These are phyloP conservation scores for Trichosporon asahii DNA, from an alignment of 1,284 basidiomycete genomes.

Conservation along the genomic window DNA sequence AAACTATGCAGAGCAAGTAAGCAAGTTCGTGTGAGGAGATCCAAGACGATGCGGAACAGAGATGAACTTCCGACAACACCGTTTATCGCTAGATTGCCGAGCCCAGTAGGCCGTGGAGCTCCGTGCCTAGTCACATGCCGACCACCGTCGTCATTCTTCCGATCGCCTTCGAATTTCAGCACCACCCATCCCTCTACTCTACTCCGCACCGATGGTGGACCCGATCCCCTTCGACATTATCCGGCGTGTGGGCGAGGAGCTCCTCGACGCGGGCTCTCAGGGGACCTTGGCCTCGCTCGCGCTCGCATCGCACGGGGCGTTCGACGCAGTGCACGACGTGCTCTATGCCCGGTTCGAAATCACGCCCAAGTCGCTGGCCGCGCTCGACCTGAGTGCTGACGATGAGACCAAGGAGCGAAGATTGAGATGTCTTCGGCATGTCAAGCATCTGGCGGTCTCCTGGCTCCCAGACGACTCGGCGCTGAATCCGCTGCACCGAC, in stretches of 20 bases:
- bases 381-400: background rate
- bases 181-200: background rate
- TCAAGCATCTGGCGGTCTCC: background rate
- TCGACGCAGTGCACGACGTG: conserved; percentile 25
- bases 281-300: conserved; percentile 24
- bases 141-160: background rate
- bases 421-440: background rate
- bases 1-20: too few species aligned
- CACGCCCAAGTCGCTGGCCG: background rate
- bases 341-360: conserved; percentile 24
- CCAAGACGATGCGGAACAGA: background rate
- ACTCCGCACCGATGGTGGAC: background rate
- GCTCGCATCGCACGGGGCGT: conserved; percentile 21
- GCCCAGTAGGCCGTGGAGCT: background rate
- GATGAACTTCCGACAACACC: background rate
- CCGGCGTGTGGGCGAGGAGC: conserved; percentile 25
- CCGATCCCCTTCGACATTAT: conserved; percentile 25
- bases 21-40: background rate
- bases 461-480: conserved; percentile 11
- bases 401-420: background rate
- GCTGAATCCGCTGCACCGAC: background rate
- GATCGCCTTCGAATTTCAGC: background rate
- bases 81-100: background rate
- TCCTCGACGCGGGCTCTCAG: conserved; percentile 10
- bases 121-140: background rate